A percentile compares a stretch with the other conserved stretches of the same genome.
phyloP scores from a whole-genome alignment of 176 grass and related monocot genomes.

The Areca catechu region DNA sequence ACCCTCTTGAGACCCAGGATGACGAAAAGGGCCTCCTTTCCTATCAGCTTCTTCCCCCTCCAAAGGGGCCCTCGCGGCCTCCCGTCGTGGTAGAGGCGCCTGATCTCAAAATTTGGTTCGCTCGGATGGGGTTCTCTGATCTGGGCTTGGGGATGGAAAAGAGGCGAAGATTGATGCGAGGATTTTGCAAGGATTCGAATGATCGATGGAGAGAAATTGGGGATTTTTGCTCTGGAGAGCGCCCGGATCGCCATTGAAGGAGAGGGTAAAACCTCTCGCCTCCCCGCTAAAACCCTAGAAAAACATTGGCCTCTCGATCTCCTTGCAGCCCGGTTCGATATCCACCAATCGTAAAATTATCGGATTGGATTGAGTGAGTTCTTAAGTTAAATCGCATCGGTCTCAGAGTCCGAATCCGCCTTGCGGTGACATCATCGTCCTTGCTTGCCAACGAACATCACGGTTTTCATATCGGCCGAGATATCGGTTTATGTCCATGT shows the following conservation, averaged over 20 bases:
- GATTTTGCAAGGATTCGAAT: neutral
- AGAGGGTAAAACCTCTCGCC: neutral
- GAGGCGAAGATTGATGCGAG: neutral
- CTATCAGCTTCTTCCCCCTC: constrained; percentile 91
- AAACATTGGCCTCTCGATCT: too few species aligned
- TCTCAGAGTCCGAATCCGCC: too few species aligned
- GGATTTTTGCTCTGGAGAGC: constrained; percentile 5
- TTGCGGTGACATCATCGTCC: too few species aligned
- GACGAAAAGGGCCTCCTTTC: constrained; percentile 84
- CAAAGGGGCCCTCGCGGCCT: constrained; percentile 85
- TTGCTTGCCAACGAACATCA: too few species aligned
- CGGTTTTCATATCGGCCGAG: too few species aligned
- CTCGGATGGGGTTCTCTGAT: neutral
- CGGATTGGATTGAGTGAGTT: too few species aligned
- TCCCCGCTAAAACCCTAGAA: neutral
- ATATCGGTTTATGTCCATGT: too few species aligned
- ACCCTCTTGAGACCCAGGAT: constrained; percentile 87
- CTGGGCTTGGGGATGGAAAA: neutral
- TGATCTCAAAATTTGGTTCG: constrained; percentile 8
- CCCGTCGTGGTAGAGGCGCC: constrained; percentile 53
- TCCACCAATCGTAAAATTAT: too few species aligned
- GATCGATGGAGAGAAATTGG: constrained; percentile 4
- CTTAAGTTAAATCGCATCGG: too few species aligned
- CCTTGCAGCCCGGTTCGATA: too few species aligned
- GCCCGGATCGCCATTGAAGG: constrained; percentile 27